phyloP scores from a whole-genome alignment of 1,284 basidiomycete species.

The Trametes polyzona region DNA sequence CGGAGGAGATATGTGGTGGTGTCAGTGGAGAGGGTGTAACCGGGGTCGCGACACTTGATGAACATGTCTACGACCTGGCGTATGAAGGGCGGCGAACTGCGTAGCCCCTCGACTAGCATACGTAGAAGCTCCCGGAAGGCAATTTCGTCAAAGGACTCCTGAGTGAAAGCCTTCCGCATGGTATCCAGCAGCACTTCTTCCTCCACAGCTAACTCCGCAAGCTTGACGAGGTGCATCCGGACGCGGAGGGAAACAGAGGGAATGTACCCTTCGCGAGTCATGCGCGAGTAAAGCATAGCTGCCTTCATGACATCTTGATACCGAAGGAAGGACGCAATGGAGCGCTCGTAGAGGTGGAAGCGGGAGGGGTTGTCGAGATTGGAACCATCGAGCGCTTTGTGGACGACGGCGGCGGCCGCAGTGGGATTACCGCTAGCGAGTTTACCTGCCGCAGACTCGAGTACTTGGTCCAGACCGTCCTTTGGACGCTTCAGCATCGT shows the following conservation, averaged over 20 bases:
- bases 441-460: background rate
- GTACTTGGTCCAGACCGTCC: background rate
- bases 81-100: conserved; percentile 35
- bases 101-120: conserved; percentile 41
- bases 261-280: conserved; percentile 45
- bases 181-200: conserved; percentile 29
- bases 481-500: background rate
- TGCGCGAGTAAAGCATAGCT: conserved; percentile 43
- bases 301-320: conserved; percentile 42
- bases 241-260: conserved; percentile 43
- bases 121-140: conserved; percentile 45
- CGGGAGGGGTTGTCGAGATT: conserved; percentile 25
- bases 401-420: conserved; percentile 22
- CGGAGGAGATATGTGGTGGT: conserved; percentile 44
- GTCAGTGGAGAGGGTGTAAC: conserved; percentile 36
- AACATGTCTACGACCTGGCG: conserved; percentile 43
- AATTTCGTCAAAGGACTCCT: conserved; percentile 42
- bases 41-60: conserved; percentile 36
- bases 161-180: conserved; percentile 35
- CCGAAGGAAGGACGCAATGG: conserved; percentile 42
- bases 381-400: conserved; percentile 8
- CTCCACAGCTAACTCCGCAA: conserved; percentile 15
- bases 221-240: conserved; percentile 43
- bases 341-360: conserved; percentile 35
- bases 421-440: conserved; percentile 14